A percentile compares a stretch with the other conserved stretches of the same genome.
Evolutionary conservation across 495 filamentous ascomycete species (phyloP).

Genomic region (Penicillium chermesinum): DNA sequence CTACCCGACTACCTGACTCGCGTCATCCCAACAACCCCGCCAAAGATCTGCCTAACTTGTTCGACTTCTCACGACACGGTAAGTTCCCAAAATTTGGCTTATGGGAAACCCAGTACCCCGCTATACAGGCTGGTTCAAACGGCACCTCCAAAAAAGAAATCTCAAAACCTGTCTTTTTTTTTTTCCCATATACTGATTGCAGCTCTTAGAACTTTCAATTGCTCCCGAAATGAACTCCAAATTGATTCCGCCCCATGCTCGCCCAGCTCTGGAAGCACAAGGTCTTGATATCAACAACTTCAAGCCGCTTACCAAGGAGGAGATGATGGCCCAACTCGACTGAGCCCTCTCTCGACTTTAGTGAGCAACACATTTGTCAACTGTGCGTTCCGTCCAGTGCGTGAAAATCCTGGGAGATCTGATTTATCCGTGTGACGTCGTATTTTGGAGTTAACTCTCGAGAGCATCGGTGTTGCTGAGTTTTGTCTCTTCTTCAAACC

Average conservation of each 20-base stretch:
- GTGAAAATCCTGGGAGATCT: conserved; percentile 28
- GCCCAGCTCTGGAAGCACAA: conserved; percentile 62
- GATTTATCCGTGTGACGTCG: conserved; percentile 25
- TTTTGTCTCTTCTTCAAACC: conserved; percentile 11
- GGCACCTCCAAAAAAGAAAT: neutral
- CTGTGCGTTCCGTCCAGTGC: conserved; percentile 27
- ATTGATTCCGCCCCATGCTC: conserved; percentile 80
- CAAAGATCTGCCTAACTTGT: conserved; percentile 79
- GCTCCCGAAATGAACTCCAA: conserved; percentile 77
- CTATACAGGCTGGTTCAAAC: no score
- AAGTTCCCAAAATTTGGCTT: conserved; percentile 34
- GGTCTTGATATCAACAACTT: conserved; percentile 94
- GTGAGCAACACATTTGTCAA: conserved; percentile 38
- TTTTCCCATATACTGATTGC: conserved; percentile 6
- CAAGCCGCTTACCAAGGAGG: conserved; percentile 78
- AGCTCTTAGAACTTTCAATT: conserved; percentile 81
- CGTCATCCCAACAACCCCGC: conserved; percentile 72
- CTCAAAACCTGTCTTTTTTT: neutral
- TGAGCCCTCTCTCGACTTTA: conserved; percentile 51
- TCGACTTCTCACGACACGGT: conserved; percentile 95
- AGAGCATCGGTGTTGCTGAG: conserved; percentile 11
- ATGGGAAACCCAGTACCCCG: neutral
- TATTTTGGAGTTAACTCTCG: conserved; percentile 33
- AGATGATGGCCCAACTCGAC: conserved; percentile 97
- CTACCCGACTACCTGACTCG: conserved; percentile 85